Base-by-base conservation (phyloP, 139 green algal genomes). In the Desmodesmus armatus region DNA sequence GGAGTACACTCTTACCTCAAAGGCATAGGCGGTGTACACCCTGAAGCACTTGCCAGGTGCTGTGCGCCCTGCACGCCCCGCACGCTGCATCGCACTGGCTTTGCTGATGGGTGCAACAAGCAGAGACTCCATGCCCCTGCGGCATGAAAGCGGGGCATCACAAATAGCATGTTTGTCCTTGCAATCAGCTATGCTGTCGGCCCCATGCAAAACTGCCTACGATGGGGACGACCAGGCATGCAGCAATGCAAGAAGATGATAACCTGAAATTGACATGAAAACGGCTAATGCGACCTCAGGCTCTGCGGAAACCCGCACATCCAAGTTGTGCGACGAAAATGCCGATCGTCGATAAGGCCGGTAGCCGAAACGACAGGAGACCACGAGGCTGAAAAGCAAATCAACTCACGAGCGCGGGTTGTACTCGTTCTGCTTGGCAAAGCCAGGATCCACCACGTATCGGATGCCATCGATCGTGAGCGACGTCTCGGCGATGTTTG, bases 391-490 rank as follows among this genome's bases (percentile, higher is more conserved):
- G n/a, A n/a, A n/a, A n/a, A n/a, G n/a, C n/a, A n/a, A n/a, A n/a
- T n/a, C 47, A 13, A 66, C 73, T 82, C 55, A 82, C 76, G 89
- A 96, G 69, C 96, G 90, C 6, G 97, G 97, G 90, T 98, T 99
- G 92, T 98, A 99, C 72, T 89, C 94, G 84, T 99, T 99, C 90
- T 99, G 97, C 91, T 99, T 99, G 87, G 89, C 92, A 89, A 99
- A 98, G 9, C 97, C 97, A 2, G 97, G 96, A 85, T 99, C 97
- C 73, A 99, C 96, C 40, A 99, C 97, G 79, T 98, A 99, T 89
- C 94, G 91, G 88, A 99, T 99, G 69, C 97, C 97, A 75, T 99
- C 96, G 77, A 99, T 99, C 11, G 97, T 99, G 13, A 99, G 89
- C 0, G 88, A 96, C 0, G 97, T 99, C 92, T 99, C 97, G 0